Percentiles rank a stretch among this genome's conserved stretches.
phyloP scores from a whole-genome alignment of 768 basidiomycete species.

The Rhodotorula kratochvilovae region DNA sequence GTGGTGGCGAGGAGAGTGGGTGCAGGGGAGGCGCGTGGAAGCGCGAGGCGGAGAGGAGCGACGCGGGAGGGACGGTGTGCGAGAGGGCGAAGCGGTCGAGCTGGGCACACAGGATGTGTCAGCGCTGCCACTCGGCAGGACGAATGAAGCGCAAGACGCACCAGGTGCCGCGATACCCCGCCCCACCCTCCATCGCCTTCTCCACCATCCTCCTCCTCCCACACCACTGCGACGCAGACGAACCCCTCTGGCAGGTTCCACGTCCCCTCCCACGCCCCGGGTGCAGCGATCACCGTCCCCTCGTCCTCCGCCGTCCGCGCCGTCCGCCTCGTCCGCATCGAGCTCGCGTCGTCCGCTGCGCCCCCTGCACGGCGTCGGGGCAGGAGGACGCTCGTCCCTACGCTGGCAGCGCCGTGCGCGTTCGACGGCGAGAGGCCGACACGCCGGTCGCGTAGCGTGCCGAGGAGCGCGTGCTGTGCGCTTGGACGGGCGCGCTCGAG shows the following conservation, averaged over 20 bases:
- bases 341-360: not conserved
- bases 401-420: not conserved
- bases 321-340: not conserved
- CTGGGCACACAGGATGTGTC: not conserved
- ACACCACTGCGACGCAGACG: slow-evolving; percentile 2
- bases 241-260: slow-evolving; percentile 14
- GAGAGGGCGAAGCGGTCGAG: slow-evolving; percentile 21
- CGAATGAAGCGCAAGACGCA: not conserved
- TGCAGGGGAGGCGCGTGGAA: not conserved
- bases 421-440: not conserved
- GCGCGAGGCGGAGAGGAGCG: not conserved
- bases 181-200: slow-evolving; percentile 1
- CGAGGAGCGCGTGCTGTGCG: slow-evolving; percentile 6
- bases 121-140: not conserved
- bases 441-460: not conserved
- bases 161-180: slow-evolving; percentile 8
- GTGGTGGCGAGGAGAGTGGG: not conserved
- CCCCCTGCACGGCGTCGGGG: too few species aligned
- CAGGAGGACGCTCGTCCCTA: too few species aligned
- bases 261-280: not conserved
- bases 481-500: slow-evolving; percentile 8
- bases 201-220: not conserved
- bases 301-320: not conserved
- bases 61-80: not conserved
- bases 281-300: not conserved